A percentile compares a stretch with the other conserved stretches of the same genome.
Conservation (phyloP, 345 rosid species). For the Populus nigra region DNA sequence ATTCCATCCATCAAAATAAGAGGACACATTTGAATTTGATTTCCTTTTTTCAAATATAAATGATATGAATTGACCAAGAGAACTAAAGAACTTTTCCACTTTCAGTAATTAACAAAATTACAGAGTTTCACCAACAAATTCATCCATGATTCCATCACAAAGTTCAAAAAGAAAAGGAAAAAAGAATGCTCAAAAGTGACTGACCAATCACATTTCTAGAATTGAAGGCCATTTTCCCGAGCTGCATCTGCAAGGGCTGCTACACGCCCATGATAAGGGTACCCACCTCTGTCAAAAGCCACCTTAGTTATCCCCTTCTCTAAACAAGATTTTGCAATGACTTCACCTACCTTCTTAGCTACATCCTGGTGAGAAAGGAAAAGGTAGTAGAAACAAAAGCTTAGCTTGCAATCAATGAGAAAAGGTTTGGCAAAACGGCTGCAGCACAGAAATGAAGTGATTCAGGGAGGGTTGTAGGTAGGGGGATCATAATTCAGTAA, state of each 20-base stretch:
- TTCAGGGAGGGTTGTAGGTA: too few relatives aligned
- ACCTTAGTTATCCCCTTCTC: conserved; percentile 90
- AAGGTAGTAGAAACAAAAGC: too few relatives aligned
- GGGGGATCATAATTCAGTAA: too few relatives aligned
- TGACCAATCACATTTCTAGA: conserved; percentile 35
- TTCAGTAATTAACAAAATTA: neutral
- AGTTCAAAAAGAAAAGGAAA: neutral
- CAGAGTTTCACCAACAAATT: neutral
- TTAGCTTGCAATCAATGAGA: neutral
- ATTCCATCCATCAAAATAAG: neutral
- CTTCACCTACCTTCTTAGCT: conserved; percentile 82
- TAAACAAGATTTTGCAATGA: conserved; percentile 73
- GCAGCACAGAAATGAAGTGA: too few relatives aligned
- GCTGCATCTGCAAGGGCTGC: conserved; percentile 81
- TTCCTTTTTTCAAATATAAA: neutral
- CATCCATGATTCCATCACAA: neutral
- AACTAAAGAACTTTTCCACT: neutral
- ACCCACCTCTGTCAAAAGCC: conserved; percentile 90
- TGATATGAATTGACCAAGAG: neutral
- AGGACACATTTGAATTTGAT: neutral
- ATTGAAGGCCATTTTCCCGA: conserved; percentile 81
- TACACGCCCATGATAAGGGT: conserved; percentile 86
- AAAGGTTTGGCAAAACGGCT: neutral
- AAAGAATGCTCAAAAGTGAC: neutral
- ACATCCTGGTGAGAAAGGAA: conserved; percentile 54